Percentiles rank a stretch among this genome's conserved stretches.
These are phyloP conservation scores for Starmera caribaea DNA, from an alignment of 805 yeast species.

Conservation along the genomic window DNA sequence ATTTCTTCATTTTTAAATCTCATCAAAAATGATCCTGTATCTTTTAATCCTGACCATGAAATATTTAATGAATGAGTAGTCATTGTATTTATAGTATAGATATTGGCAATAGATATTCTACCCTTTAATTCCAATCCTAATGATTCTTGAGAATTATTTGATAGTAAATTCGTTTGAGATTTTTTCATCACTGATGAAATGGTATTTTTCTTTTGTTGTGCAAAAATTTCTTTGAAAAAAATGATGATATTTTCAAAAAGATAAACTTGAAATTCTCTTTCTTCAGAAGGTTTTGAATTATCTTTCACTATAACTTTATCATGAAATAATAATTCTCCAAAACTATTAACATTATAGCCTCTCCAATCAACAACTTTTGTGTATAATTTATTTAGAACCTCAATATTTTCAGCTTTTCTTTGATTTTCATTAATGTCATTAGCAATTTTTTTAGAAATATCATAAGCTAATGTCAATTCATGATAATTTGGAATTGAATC, in stretches of 20 bases:
- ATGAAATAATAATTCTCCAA: constrained; percentile 77
- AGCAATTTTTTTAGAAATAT: constrained; percentile 76
- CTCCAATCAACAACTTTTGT: constrained; percentile 86
- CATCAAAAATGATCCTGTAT: constrained; percentile 77
- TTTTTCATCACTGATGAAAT: constrained; percentile 32
- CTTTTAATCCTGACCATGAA: constrained; percentile 80
- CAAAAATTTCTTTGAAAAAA: constrained; percentile 50
- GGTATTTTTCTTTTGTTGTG: constrained; percentile 36
- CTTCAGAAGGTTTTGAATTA: constrained; percentile 40
- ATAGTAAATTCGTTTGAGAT: constrained; percentile 17
- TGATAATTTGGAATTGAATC: constrained; percentile 40
- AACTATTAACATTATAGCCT: constrained; percentile 68
- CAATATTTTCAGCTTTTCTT: constrained; percentile 80
- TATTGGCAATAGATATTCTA: constrained; percentile 67
- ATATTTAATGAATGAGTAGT: constrained; percentile 53
- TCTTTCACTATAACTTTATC: constrained; percentile 65
- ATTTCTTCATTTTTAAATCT: constrained; percentile 78
- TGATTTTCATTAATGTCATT: constrained; percentile 87
- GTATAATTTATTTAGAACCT: constrained; percentile 53
- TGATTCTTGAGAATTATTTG: constrained; percentile 11
- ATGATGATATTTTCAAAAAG: constrained; percentile 67
- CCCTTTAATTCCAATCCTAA: constrained; percentile 61
- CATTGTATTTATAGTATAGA: constrained; percentile 34
- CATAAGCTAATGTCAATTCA: constrained; percentile 64
- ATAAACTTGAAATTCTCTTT: constrained; percentile 83